Evolutionary conservation across 495 filamentous ascomycete genomes (phyloP), one percentile per base, ranked within the genome.

Genomic region (Hypoxylon fragiforme): DNA sequence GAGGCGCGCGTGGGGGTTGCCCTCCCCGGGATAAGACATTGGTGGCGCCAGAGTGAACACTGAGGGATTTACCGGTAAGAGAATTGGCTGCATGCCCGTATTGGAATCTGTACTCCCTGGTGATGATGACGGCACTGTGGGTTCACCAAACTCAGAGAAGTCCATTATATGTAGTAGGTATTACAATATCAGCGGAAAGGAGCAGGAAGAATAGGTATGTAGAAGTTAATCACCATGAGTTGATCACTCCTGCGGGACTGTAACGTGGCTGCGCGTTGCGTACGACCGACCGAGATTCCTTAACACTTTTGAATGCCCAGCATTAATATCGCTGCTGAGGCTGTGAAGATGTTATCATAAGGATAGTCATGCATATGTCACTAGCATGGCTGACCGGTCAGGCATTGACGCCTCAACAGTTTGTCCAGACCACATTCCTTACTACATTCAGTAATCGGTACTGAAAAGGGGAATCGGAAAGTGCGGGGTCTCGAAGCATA

Each of bases 231-330:
- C 38, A 19, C 19, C 7, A 21, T 24, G 38, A n/a, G n/a, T n/a
- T n/a, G n/a, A n/a, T n/a, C n/a, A n/a, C n/a, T n/a, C n/a, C n/a
- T n/a, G n/a, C 18, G 20, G 1, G 20, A 26, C 9, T 37, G 34
- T 31, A 44, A 44, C 14, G 40, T 44, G 11, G 14, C n/a, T n/a
- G n/a, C n/a, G n/a, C n/a, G n/a, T n/a, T n/a, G n/a, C n/a, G n/a
- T n/a, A n/a, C n/a, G n/a, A n/a, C n/a, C n/a, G n/a, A n/a, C n/a
- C n/a, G 40, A 44, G 22, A 7, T 12, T 0, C 19, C 19, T 14
- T 44, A n/a, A 24, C 39, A 19, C 38, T 41, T 44, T 44, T 44
- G 40, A 44, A 44, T 15, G 9, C 13, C 21, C 3, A 9, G 40
- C 40, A 13, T n/a, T 28, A 16, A 19, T 12, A 9, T 6, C 13